These are phyloP conservation scores for Murraya paniculata DNA, from an alignment of 345 rosid genomes.

Conservation along the genomic window DNA sequence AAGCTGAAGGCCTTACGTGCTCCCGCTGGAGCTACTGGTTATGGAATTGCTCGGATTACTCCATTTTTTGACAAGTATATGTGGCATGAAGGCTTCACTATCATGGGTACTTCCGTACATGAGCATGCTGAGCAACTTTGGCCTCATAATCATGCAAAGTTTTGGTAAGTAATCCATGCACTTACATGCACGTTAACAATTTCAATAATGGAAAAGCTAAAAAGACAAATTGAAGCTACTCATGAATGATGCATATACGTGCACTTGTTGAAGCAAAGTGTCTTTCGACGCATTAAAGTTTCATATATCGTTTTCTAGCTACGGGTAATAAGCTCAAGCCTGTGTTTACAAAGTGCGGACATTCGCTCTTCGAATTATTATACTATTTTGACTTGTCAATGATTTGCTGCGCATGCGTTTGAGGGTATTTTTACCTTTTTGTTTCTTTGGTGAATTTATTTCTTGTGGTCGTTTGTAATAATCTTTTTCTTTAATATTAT, in stretches of 20 bases:
- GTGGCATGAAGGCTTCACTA: constrained; percentile 98
- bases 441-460: too few species aligned
- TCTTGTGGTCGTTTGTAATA: too few species aligned
- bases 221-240: neutral
- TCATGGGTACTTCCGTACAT: constrained; percentile 51
- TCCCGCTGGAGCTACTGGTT: constrained; percentile 55
- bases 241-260: neutral
- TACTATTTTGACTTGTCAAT: too few species aligned
- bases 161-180: constrained; percentile 58
- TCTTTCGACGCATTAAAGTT: neutral
- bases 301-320: too few species aligned
- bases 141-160: constrained; percentile 50
- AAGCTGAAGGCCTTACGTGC: constrained; percentile 59
- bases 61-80: constrained; percentile 62
- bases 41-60: constrained; percentile 70
- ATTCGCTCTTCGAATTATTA: too few species aligned
- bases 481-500: too few species aligned
- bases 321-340: too few species aligned
- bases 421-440: too few species aligned
- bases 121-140: constrained; percentile 68
- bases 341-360: too few species aligned
- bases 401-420: too few species aligned
- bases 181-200: constrained; percentile 29
- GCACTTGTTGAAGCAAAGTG: neutral
- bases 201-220: neutral